Conservation (phyloP, 176 grass and related monocot genomes). For the Pharus latifolius region DNA sequence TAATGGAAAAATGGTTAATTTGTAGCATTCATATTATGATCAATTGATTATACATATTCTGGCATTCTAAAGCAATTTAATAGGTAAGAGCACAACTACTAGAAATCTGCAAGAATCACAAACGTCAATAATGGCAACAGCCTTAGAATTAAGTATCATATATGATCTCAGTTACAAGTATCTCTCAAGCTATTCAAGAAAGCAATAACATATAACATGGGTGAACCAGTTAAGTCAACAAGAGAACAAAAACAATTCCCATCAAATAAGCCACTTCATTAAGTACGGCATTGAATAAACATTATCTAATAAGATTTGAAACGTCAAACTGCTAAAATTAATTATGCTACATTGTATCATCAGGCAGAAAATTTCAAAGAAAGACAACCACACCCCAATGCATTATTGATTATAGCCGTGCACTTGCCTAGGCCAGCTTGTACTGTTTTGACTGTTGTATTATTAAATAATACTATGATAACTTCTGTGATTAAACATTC, state of each 20-base stretch:
- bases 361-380: conserved; percentile 17
- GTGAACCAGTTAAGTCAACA: not conserved
- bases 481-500: no score
- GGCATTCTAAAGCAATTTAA: not conserved
- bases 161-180: not conserved
- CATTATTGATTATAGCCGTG: not conserved
- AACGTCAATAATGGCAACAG: not conserved
- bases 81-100: not conserved
- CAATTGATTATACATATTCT: not conserved
- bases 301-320: conserved; percentile 16
- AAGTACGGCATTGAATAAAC: not conserved
- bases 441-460: no score
- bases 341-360: not conserved
- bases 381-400: not conserved
- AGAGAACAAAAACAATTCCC: not conserved
- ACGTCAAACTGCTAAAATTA: conserved; percentile 7
- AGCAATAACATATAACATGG: not conserved
- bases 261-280: not conserved
- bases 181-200: not conserved
- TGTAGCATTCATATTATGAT: not conserved
- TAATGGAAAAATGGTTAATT: not conserved
- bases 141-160: not conserved
- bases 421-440: no score
- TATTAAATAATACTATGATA: no score
- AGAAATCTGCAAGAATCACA: not conserved